Conservation (phyloP, 2,329 filamentous ascomycete species). For the Trichoderma semiorbis region DNA sequence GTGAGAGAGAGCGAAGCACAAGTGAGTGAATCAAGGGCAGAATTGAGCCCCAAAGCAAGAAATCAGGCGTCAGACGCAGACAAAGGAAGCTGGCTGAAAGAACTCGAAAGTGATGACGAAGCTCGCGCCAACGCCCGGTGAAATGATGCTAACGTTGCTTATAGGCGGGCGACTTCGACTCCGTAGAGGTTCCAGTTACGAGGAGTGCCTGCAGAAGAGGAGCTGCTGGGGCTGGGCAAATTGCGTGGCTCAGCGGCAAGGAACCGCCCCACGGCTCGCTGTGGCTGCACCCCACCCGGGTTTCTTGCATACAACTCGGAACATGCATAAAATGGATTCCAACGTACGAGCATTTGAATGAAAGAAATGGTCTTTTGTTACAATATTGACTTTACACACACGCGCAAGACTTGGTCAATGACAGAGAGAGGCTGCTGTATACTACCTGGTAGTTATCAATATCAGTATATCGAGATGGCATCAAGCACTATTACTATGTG, state of each 20-base stretch:
- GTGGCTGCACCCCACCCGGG: constrained; percentile 11
- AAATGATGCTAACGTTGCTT: constrained; percentile 12
- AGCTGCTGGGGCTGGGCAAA: constrained; percentile 19
- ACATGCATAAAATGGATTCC: background rate
- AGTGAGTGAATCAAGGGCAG: background rate
- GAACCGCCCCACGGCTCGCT: constrained; percentile 8
- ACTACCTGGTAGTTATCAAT: background rate
- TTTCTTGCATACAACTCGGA: background rate
- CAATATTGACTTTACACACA: background rate
- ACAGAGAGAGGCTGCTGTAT: background rate
- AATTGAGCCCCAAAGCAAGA: constrained; percentile 6
- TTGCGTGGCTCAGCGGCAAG: constrained; percentile 19
- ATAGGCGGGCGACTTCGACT: background rate
- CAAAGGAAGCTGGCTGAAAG: constrained; percentile 7
- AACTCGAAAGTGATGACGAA: constrained; percentile 19
- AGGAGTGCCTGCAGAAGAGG: constrained; percentile 8
- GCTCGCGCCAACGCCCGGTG: constrained; percentile 18
- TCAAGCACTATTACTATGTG: background rate
- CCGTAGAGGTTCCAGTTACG: constrained; percentile 1
- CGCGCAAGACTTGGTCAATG: background rate
- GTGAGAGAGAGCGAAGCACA: background rate
- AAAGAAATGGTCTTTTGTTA: background rate
- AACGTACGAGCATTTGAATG: background rate
- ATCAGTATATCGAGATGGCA: background rate
- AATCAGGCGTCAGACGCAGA: constrained; percentile 12